Conservation (phyloP, 306 rosid genomes). For the Lathyrus oleraceus region DNA sequence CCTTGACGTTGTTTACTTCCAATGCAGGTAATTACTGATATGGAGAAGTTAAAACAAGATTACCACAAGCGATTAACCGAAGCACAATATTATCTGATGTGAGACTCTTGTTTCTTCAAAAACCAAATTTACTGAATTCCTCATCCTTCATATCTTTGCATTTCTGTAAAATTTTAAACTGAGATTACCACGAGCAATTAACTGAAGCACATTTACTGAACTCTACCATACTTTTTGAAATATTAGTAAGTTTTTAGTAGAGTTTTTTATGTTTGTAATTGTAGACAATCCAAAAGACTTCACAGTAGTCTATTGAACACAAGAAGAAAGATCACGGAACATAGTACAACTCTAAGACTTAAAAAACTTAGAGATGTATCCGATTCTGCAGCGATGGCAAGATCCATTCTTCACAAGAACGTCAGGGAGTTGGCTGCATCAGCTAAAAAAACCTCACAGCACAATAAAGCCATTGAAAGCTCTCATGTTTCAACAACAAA, state of each 20-base stretch:
- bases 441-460: conserved; percentile 44
- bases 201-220: background rate
- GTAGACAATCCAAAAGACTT: conserved; percentile 70
- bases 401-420: conserved; percentile 75
- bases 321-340: conserved; percentile 61
- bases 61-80: conserved; percentile 59
- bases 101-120: conserved; percentile 39
- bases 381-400: conserved; percentile 71
- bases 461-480: conserved; percentile 39
- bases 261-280: conserved; percentile 36
- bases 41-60: conserved; percentile 83
- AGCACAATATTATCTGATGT: conserved; percentile 62
- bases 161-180: background rate
- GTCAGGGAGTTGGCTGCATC: conserved; percentile 59
- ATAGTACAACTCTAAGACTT: conserved; percentile 48
- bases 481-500: conserved; percentile 39
- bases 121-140: conserved; percentile 16
- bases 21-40: conserved; percentile 75
- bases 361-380: conserved; percentile 68
- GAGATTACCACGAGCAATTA: too few species aligned
- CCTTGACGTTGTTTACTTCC: conserved; percentile 31
- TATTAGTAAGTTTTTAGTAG: conserved; percentile 25
- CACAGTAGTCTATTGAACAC: conserved; percentile 59
- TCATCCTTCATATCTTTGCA: background rate
- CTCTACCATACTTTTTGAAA: conserved; percentile 24